Evolutionary conservation across 2,329 filamentous ascomycete species (phyloP), one percentile per base, ranked within the genome.

Genomic region (Colletotrichum lentis): DNA sequence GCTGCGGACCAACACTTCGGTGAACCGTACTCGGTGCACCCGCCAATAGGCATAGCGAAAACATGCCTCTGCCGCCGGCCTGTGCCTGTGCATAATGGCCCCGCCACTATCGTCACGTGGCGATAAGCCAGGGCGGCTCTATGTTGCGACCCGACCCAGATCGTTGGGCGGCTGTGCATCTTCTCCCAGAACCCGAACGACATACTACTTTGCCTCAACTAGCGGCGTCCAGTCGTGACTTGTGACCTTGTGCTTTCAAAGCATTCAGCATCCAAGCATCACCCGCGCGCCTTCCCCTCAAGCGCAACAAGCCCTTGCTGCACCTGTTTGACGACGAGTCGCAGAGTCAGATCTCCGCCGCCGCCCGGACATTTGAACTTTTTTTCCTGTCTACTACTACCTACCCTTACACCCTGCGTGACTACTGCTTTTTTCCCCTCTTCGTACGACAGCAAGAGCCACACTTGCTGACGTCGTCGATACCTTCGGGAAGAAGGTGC

Each of bases 71-170:
- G 27, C 27, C 18, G 7, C 8, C 10, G 14, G 12, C n/a, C n/a
- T n/a, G n/a, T n/a, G 52, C 37, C 14, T 44, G 39, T 39, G 31
- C 18, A 16, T 22, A 12, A 6, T 12, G 35, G 35, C 44, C 44
- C 66, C 47, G 50, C 44, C 37, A 52, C 55, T 66, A 43, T 47
- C 61, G n/a, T 58, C 66, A 69, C 66, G 66, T 69, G 66, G 20
- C 22, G 54, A 59, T 54, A 68, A n/a, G 37, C n/a, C 14, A 10
- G 10, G n/a, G 37, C 5, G 27, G 18, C 35, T 67, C 31, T 11
- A 43, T 20, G 54, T 66, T 69, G 66, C 55, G 44, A 69, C 66
- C 66, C 50, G 66, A 66, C 47, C 61, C 31, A 35, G 27, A 7
- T 39, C 41, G 49, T 68, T 55, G 54, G 65, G 65, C 65, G 47